A percentile compares a stretch with the other conserved stretches of the same genome.
Evolutionary conservation across 805 yeast species (phyloP).

Genomic region (Ogataea naganishii): DNA sequence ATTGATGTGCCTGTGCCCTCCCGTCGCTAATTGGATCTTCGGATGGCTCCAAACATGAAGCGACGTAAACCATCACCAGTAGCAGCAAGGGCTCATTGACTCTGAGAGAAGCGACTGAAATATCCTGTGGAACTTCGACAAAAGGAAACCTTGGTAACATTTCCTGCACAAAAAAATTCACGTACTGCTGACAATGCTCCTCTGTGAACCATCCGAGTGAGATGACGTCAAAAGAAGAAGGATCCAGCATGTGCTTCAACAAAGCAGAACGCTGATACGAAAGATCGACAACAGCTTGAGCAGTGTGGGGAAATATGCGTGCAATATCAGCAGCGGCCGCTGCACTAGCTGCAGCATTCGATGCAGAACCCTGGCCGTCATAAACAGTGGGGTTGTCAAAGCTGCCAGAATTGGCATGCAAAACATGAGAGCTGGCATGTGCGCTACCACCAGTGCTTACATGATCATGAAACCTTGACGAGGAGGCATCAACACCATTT

Average conservation of each 20-base stretch:
- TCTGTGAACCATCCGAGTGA: constrained; percentile 46
- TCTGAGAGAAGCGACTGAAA: constrained; percentile 39
- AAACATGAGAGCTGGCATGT: too few relatives aligned
- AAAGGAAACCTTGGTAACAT: constrained; percentile 47
- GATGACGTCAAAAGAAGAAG: constrained; percentile 38
- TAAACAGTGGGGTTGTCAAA: too few relatives aligned
- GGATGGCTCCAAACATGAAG: constrained; percentile 42
- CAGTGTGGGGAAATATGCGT: too few relatives aligned
- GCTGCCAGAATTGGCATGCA: too few relatives aligned
- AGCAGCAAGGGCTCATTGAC: constrained; percentile 51
- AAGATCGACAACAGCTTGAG: constrained; percentile 35
- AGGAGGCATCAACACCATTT: too few relatives aligned
- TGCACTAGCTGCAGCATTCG: constrained; percentile 15
- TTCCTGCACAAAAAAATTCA: constrained; percentile 37
- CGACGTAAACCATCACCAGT: constrained; percentile 53
- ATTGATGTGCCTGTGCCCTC: constrained; percentile 2
- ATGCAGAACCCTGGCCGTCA: too few relatives aligned
- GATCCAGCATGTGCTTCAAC: constrained; percentile 18
- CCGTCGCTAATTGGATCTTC: constrained; percentile 11
- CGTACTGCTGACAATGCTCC: constrained; percentile 50
- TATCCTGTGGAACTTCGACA: constrained; percentile 39
- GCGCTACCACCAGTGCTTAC: too few relatives aligned
- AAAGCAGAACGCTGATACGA: constrained; percentile 40
- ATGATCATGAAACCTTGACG: too few relatives aligned
- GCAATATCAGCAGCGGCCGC: constrained; percentile 3